A percentile compares a stretch with the other conserved stretches of the same genome.
Evolutionary conservation across 768 basidiomycete genomes (phyloP).

Genomic region (Tricholoma matsutake): DNA sequence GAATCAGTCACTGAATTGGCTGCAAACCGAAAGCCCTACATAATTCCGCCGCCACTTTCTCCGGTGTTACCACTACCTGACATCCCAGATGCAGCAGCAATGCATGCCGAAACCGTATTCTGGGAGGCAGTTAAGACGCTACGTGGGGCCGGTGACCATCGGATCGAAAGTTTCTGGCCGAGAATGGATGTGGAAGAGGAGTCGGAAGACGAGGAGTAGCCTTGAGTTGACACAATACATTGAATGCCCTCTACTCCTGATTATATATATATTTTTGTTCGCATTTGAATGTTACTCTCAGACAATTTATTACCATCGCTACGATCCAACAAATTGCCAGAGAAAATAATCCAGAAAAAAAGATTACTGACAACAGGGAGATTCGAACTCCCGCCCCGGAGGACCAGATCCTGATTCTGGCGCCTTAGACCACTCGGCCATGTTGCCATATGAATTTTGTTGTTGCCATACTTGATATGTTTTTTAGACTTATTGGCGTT

Average conservation of each 20-base stretch:
- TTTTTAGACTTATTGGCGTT: too few relatives aligned
- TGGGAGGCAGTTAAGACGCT: conserved; percentile 39
- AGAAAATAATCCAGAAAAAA: too few relatives aligned
- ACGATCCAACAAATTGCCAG: too few relatives aligned
- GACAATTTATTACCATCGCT: too few relatives aligned
- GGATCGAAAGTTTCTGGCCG: conserved; percentile 17
- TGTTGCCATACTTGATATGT: not conserved
- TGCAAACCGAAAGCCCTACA: conserved; percentile 6
- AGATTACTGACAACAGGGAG: conserved; percentile 18
- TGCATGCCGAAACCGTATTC: conserved; percentile 56
- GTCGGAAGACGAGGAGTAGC: conserved; percentile 10
- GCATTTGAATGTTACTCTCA: too few relatives aligned
- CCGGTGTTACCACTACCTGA: conserved; percentile 43
- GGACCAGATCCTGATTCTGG: conserved; percentile 42
- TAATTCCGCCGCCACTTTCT: conserved; percentile 28
- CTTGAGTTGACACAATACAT: not conserved
- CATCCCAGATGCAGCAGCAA: conserved; percentile 52
- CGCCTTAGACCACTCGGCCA: conserved; percentile 59
- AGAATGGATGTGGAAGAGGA: conserved; percentile 11
- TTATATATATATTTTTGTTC: not conserved
- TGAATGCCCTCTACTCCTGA: not conserved
- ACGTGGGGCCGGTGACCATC: conserved; percentile 8
- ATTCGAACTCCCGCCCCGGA: conserved; percentile 19
- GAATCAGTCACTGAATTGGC: conserved; percentile 1
- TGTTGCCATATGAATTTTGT: conserved; percentile 18